Percentiles rank a stretch among this genome's conserved stretches.
These are phyloP conservation scores for Beauveria sp. DNA, from an alignment of 2,329 filamentous ascomycete genomes.

Conservation along the genomic window DNA sequence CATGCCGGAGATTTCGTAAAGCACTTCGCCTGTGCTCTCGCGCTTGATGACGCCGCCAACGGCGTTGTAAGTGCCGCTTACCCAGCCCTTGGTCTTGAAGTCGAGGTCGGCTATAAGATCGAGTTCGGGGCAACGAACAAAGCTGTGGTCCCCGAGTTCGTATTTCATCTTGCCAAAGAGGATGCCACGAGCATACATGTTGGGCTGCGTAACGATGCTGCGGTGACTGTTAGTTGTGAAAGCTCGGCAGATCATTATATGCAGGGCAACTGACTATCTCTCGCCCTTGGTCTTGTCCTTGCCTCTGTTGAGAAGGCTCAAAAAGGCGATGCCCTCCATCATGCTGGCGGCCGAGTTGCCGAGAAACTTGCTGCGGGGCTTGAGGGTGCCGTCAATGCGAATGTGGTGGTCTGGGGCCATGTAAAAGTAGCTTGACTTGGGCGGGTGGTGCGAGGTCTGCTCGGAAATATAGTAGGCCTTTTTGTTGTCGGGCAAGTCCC, in stretches of 20 bases:
- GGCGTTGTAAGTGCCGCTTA: constrained; percentile 91
- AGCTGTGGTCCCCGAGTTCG: constrained; percentile 92
- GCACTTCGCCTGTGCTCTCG: constrained; percentile 72
- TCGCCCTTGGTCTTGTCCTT: constrained; percentile 60
- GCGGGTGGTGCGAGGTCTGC: constrained; percentile 95
- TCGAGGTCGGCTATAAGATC: constrained; percentile 85
- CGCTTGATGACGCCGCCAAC: constrained; percentile 89
- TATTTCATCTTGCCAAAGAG: constrained; percentile 99
- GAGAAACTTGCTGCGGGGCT: constrained; percentile 88
- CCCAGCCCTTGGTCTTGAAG: constrained; percentile 98
- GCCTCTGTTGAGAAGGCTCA: constrained; percentile 74
- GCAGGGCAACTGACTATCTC: constrained; percentile 63
- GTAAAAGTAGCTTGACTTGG: constrained; percentile 98
- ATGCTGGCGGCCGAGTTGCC: constrained; percentile 96
- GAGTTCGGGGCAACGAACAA: constrained; percentile 82
- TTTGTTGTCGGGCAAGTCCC: constrained; percentile 80
- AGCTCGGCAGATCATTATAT: too few species aligned
- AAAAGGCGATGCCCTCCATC: constrained; percentile 92
- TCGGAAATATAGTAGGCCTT: constrained; percentile 93
- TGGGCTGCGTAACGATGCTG: constrained; percentile 64
- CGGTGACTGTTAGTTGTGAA: background rate
- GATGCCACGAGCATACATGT: constrained; percentile 97
- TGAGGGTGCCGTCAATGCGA: constrained; percentile 89
- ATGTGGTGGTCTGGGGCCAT: constrained; percentile 92
- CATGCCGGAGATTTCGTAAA: constrained; percentile 86